Evolutionary conservation across 352 stramenopile genomes (phyloP), one percentile per base, ranked within the genome.

Genomic region (Thalassiosira mediterranea): DNA sequence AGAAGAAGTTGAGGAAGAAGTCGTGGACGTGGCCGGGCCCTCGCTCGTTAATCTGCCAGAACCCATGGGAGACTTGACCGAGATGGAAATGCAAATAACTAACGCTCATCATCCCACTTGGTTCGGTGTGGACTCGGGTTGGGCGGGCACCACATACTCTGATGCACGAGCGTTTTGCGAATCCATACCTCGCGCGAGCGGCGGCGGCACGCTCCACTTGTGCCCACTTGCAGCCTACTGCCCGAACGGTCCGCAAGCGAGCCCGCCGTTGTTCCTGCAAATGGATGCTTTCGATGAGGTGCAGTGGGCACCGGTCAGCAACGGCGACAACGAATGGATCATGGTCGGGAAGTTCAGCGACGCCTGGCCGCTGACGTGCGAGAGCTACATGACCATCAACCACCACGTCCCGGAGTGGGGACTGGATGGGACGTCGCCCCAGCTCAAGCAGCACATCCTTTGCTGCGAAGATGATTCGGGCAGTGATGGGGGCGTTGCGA

Each of bases 121-220:
- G 68, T 77, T 47, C 25, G 25, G 59, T 53, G 49, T 58, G n/a
- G 42, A 37, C 10, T 52, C 68, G 19, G 68, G 68, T 23, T 77
- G 68, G 68, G 68, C 69, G 54, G 68, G 70, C n/a, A 79, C 72
- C 13, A 79, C 70, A 10, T 79, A 71, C 34, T 42, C 13, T 26
- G 60, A 79, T 19, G 60, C 70, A 13, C 48, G 67, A 2, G 23
- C 54, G 19, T 79, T 79, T 28, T 79, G 70, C 26, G n/a, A n/a
- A n/a, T n/a, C n/a, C n/a, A n/a, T n/a, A n/a, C n/a, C n/a, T n/a
- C n/a, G n/a, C n/a, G n/a, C n/a, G n/a, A n/a, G n/a, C n/a, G n/a
- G n/a, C n/a, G n/a, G n/a, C n/a, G n/a, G n/a, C n/a, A n/a, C n/a
- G n/a, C n/a, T 25, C 49, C 13, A 37, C 52, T 29, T 38, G 52